A percentile compares a stretch with the other conserved stretches of the same genome.
Conservation (phyloP, 1,284 basidiomycete genomes). For the Irpex lacteus region DNA sequence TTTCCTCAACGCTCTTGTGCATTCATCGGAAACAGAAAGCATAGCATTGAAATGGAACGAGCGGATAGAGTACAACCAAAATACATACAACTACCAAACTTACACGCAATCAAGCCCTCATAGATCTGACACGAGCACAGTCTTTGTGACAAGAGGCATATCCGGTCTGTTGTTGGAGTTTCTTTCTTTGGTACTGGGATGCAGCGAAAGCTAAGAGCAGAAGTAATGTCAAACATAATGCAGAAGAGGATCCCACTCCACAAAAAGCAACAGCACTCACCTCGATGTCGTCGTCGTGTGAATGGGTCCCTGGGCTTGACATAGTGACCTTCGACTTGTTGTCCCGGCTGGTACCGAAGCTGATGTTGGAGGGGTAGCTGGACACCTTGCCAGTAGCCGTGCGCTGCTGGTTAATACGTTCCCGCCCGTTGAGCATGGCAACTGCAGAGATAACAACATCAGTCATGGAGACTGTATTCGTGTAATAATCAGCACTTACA, state of each 20-base stretch:
- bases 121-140: conserved; percentile 12
- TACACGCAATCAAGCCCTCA: not conserved
- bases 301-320: not conserved
- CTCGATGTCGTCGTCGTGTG: conserved; percentile 7
- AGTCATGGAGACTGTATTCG: not conserved
- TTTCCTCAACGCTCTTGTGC: not conserved
- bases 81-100: too few relatives aligned
- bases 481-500: conserved; percentile 15
- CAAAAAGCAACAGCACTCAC: not conserved
- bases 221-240: not conserved
- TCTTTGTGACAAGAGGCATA: conserved; percentile 13
- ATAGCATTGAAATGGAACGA: too few relatives aligned
- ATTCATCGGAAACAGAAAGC: too few relatives aligned
- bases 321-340: not conserved
- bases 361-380: not conserved
- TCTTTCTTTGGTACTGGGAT: not conserved
- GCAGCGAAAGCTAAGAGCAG: not conserved
- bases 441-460: not conserved
- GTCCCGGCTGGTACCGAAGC: conserved; percentile 2
- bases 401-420: conserved; percentile 2
- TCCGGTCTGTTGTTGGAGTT: not conserved
- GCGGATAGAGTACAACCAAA: too few relatives aligned
- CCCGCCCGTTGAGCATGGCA: conserved; percentile 8
- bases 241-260: too few relatives aligned
- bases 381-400: not conserved